Percentiles rank a stretch among this genome's conserved stretches.
Evolutionary conservation across 1,284 basidiomycete genomes (phyloP).

Genomic region (Naganishia sp.): DNA sequence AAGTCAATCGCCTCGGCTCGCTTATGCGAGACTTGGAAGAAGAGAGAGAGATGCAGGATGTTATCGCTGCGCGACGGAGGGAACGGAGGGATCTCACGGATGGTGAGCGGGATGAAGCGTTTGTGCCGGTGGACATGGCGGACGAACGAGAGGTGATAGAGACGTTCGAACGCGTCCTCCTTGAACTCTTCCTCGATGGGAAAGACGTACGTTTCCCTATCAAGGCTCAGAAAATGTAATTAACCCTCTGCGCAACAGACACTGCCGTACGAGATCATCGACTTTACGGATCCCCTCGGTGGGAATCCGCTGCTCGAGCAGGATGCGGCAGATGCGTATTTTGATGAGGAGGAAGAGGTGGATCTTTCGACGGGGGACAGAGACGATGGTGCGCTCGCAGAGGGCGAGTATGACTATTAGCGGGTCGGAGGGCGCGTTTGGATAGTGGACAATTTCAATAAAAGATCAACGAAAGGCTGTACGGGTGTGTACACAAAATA

Average conservation of each 20-base stretch:
- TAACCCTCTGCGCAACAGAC: conserved; percentile 38
- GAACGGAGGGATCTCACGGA: conserved; percentile 37
- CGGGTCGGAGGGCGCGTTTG: no score
- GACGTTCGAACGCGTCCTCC: conserved; percentile 46
- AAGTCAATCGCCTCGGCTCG: conserved; percentile 49
- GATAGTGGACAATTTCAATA: no score
- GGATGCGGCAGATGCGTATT: conserved; percentile 50
- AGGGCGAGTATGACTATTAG: conserved; percentile 53
- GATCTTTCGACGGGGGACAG: conserved; percentile 11
- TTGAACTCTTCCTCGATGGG: conserved; percentile 53
- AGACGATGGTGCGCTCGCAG: conserved; percentile 19
- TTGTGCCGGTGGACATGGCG: conserved; percentile 36
- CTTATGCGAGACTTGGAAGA: conserved; percentile 49
- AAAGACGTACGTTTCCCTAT: conserved; percentile 47
- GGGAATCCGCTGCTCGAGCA: conserved; percentile 44
- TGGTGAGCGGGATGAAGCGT: no score
- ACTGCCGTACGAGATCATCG: conserved; percentile 47
- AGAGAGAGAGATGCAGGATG: conserved; percentile 46
- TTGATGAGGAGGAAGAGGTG: conserved; percentile 47
- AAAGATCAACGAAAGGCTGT: no score
- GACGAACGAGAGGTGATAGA: conserved; percentile 42
- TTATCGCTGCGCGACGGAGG: conserved; percentile 40
- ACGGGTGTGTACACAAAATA: no score
- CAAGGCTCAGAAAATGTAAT: not conserved
- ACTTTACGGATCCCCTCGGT: conserved; percentile 45